Evolutionary conservation across 2,329 filamentous ascomycete species (phyloP).

Genomic region (Aureobasidium vineae): DNA sequence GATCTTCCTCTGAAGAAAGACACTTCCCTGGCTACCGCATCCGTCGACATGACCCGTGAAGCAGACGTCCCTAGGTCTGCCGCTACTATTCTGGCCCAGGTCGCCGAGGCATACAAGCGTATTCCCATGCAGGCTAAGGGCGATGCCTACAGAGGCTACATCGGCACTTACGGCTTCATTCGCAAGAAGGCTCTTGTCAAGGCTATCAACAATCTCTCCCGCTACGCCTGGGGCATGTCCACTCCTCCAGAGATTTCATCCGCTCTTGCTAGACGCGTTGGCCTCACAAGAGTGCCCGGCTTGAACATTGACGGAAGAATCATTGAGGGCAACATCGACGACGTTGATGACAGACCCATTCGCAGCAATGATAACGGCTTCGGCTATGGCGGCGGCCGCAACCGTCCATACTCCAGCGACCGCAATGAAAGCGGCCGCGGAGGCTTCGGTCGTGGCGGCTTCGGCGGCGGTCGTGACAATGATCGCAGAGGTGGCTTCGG

Average conservation of each 20-base stretch:
- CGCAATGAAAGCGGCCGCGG: constrained; percentile 9
- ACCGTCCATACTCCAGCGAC: constrained; percentile 14
- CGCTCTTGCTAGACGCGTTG: constrained; percentile 35
- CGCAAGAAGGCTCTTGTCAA: constrained; percentile 44
- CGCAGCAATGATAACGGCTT: constrained; percentile 26
- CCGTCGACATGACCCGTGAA: constrained; percentile 45
- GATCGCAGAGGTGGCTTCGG: constrained; percentile 15
- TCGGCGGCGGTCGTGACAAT: constrained; percentile 24
- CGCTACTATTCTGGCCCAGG: constrained; percentile 47
- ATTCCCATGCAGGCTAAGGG: constrained; percentile 47
- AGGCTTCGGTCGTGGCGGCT: constrained; percentile 19
- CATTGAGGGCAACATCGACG: constrained; percentile 25
- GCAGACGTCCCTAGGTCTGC: constrained; percentile 44
- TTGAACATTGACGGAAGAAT: constrained; percentile 32
- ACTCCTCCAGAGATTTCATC: constrained; percentile 47
- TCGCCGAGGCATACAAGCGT: constrained; percentile 44
- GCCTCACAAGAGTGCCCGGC: constrained; percentile 35
- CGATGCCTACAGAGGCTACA: constrained; percentile 56
- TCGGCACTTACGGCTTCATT: constrained; percentile 53
- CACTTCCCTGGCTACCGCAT: constrained; percentile 52
- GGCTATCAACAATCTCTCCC: constrained; percentile 56
- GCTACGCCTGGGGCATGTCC: constrained; percentile 53
- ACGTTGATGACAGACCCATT: constrained; percentile 31
- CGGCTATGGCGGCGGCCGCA: constrained; percentile 19
- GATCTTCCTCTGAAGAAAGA: constrained; percentile 62